phyloP scores from a whole-genome alignment of 805 yeast species.

The Nakazawaea ishiwadae region DNA sequence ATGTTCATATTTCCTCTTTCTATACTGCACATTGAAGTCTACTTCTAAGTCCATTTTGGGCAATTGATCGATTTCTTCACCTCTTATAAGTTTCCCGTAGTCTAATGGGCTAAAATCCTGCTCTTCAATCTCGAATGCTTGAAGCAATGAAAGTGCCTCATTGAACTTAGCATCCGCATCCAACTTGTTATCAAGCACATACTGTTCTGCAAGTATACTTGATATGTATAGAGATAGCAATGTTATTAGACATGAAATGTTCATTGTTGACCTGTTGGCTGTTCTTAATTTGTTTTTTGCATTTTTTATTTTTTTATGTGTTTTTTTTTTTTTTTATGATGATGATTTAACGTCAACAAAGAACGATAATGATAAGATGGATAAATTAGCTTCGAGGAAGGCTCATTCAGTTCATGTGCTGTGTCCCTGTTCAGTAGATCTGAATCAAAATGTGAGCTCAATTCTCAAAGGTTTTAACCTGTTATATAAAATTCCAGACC shows the following conservation, averaged over 20 bases:
- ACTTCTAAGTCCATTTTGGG: slow-evolving; percentile 19
- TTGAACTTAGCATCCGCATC: background rate
- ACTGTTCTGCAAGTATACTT: background rate
- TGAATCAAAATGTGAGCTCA: background rate
- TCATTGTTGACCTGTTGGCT: too few species aligned
- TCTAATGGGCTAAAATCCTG: slow-evolving; percentile 2
- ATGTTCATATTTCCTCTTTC: slow-evolving; percentile 9
- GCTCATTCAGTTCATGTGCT: background rate
- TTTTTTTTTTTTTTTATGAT: too few species aligned
- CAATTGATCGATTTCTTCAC: slow-evolving; percentile 9
- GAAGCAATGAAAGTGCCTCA: background rate
- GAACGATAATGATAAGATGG: background rate
- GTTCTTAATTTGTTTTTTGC: too few species aligned
- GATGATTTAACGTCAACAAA: too few species aligned
- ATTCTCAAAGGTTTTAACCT: slow-evolving; percentile 2
- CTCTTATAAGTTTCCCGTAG: background rate
- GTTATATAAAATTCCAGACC: slow-evolving; percentile 13
- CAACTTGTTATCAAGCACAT: background rate
- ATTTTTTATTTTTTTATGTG: too few species aligned
- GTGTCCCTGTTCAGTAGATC: background rate
- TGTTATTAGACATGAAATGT: background rate
- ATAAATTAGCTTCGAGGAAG: too few species aligned
- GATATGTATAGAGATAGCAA: background rate
- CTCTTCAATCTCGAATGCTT: background rate
- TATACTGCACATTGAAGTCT: slow-evolving; percentile 27